phyloP scores from a whole-genome alignment of 164 flowering plant species.

The Vitis rotundifolia region DNA sequence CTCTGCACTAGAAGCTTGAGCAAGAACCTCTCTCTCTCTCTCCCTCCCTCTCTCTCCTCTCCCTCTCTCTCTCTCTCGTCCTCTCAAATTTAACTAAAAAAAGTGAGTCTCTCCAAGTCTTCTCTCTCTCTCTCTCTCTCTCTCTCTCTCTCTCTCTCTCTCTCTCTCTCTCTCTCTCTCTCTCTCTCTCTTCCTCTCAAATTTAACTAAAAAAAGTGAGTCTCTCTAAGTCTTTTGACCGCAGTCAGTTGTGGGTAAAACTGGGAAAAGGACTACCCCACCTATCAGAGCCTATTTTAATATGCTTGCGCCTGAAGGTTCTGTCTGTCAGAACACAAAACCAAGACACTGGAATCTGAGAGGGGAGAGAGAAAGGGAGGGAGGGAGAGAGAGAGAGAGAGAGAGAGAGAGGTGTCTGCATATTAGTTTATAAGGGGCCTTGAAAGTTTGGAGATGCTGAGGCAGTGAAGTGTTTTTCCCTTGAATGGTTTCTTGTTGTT shows the following conservation, averaged over 20 bases:
- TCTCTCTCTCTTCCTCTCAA: too few relatives aligned
- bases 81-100: too few relatives aligned
- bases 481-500: constrained; percentile 23
- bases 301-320: constrained; percentile 25
- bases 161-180: too few relatives aligned
- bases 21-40: too few relatives aligned
- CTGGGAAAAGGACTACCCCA: constrained; percentile 20
- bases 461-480: constrained; percentile 9
- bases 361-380: background rate
- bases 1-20: too few relatives aligned
- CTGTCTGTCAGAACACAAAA: constrained; percentile 28
- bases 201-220: background rate
- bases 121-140: constrained; percentile 9
- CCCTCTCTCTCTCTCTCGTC: too few relatives aligned
- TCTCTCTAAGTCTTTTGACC: constrained; percentile 10
- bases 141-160: too few relatives aligned
- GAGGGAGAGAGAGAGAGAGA: constrained; percentile 17
- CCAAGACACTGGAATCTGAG: constrained; percentile 22
- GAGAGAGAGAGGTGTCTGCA: background rate
- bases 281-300: constrained; percentile 20
- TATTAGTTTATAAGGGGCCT: constrained; percentile 4
- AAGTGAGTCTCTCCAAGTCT: too few relatives aligned
- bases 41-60: too few relatives aligned
- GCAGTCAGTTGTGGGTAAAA: constrained; percentile 9
- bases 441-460: constrained; percentile 18